Percentiles rank a stretch among this genome's conserved stretches.
phyloP scores from a whole-genome alignment of 768 basidiomycete genomes.

The Hysterangium stoloniferum region DNA sequence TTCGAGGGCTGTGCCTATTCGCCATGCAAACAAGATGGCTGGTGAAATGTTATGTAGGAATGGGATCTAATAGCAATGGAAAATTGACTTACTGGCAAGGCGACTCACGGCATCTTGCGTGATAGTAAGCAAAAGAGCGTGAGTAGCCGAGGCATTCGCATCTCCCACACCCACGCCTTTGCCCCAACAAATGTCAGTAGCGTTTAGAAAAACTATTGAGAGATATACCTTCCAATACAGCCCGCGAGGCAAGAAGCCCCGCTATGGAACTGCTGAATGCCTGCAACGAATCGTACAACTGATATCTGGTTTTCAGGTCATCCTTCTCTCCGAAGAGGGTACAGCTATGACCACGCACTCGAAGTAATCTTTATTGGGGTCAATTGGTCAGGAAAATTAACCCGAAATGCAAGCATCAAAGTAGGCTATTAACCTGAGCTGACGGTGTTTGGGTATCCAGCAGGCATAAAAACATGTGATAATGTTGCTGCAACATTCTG shows the following conservation, averaged over 20 bases:
- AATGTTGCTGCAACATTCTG: slow-evolving; percentile 25
- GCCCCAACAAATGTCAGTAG: not conserved
- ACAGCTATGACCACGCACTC: slow-evolving; percentile 1
- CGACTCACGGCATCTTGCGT: slow-evolving; percentile 58
- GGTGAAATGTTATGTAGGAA: not conserved
- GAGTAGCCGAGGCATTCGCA: slow-evolving; percentile 54
- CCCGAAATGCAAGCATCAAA: slow-evolving; percentile 46
- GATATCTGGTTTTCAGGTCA: slow-evolving; percentile 54
- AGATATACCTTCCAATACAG: slow-evolving; percentile 52
- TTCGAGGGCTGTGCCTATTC: slow-evolving; percentile 53
- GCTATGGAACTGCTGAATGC: slow-evolving; percentile 65
- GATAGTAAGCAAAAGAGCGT: slow-evolving; percentile 58
- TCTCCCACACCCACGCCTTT: slow-evolving; percentile 71
- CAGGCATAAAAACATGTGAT: slow-evolving; percentile 48
- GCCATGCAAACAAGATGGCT: slow-evolving; percentile 60
- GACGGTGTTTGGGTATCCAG: slow-evolving; percentile 54
- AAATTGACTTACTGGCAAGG: slow-evolving; percentile 43
- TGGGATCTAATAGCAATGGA: not conserved
- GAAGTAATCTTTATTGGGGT: slow-evolving; percentile 9
- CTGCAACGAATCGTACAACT: slow-evolving; percentile 57
- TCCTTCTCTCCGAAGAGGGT: no score
- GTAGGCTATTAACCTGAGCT: slow-evolving; percentile 40
- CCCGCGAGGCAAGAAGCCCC: slow-evolving; percentile 54
- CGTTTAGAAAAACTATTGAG: not conserved
- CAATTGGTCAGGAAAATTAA: not conserved